These are phyloP conservation scores for Antonospora locustae DNA, from an alignment of 371 early-diverging fungal species.

Conservation along the genomic window DNA sequence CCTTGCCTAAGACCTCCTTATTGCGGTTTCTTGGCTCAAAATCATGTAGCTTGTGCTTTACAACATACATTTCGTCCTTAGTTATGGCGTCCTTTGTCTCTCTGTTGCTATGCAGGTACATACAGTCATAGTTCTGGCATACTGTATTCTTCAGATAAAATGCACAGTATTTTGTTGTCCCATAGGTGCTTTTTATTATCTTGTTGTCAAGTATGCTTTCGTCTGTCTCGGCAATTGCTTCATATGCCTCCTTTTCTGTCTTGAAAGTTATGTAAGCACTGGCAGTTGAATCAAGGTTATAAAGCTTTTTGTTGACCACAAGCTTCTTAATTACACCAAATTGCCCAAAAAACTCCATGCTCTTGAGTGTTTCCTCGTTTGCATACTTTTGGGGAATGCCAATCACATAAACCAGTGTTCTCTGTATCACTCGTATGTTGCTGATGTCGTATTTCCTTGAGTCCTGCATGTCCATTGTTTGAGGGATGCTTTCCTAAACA, in stretches of 20 bases:
- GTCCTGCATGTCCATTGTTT: slow-evolving; percentile 1
- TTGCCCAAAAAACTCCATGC: slow-evolving; percentile 54
- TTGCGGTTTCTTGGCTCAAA: slow-evolving; percentile 46
- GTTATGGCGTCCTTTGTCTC: slow-evolving; percentile 45
- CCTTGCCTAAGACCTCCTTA: slow-evolving; percentile 38
- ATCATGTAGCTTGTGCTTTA: slow-evolving; percentile 52
- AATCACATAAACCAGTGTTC: slow-evolving; percentile 54
- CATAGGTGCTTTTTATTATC: slow-evolving; percentile 53
- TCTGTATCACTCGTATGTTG: slow-evolving; percentile 53
- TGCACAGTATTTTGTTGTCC: slow-evolving; percentile 56
- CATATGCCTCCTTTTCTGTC: slow-evolving; percentile 44
- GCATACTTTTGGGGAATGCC: slow-evolving; percentile 54
- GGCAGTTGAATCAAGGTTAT: slow-evolving; percentile 15
- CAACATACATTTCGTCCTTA: slow-evolving; percentile 50
- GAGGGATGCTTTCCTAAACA: no score
- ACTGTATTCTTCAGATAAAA: slow-evolving; percentile 53
- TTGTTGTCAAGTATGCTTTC: slow-evolving; percentile 50
- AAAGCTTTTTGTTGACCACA: slow-evolving; percentile 49
- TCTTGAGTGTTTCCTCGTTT: slow-evolving; percentile 44
- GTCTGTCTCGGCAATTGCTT: slow-evolving; percentile 53
- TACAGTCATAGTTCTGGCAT: slow-evolving; percentile 54
- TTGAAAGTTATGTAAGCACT: slow-evolving; percentile 54
- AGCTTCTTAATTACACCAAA: slow-evolving; percentile 55
- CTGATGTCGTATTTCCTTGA: slow-evolving; percentile 10
- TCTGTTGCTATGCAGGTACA: slow-evolving; percentile 54